Evolutionary conservation across 495 filamentous ascomycete genomes (phyloP).

Genomic region (Gamarada debralockiae): DNA sequence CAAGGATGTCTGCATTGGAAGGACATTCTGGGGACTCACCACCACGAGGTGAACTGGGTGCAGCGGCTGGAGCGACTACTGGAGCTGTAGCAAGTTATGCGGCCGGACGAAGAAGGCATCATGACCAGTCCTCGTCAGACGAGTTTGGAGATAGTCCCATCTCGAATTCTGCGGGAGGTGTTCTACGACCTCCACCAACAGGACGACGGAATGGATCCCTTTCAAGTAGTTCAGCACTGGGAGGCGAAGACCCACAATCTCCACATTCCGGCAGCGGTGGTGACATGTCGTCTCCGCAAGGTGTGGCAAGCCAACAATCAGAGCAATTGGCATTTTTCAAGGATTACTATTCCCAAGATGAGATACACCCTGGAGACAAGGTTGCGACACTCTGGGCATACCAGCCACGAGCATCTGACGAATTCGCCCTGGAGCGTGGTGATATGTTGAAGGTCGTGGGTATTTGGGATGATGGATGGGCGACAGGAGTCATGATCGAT

Average conservation of each 20-base stretch:
- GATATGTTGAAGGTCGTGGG: slow-evolving; percentile 99
- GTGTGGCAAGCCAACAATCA: slow-evolving; percentile 80
- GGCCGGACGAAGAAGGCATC: slow-evolving; percentile 46
- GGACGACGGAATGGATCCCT: slow-evolving; percentile 79
- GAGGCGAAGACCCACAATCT: slow-evolving; percentile 67
- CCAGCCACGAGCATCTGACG: slow-evolving; percentile 86
- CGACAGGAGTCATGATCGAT: slow-evolving; percentile 80
- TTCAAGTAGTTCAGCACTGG: slow-evolving; percentile 79
- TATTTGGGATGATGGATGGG: slow-evolving; percentile 99
- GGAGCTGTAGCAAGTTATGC: slow-evolving; percentile 40
- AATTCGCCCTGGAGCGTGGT: slow-evolving; percentile 89
- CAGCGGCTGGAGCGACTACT: slow-evolving; percentile 24
- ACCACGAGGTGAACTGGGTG: slow-evolving; percentile 33
- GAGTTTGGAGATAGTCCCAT: slow-evolving; percentile 64
- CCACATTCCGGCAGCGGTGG: slow-evolving; percentile 68
- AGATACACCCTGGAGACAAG: slow-evolving; percentile 87
- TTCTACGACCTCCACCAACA: slow-evolving; percentile 58
- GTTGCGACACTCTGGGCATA: slow-evolving; percentile 97
- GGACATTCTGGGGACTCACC: slow-evolving; percentile 58
- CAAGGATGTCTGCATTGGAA: slow-evolving; percentile 94
- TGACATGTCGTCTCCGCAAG: slow-evolving; percentile 79
- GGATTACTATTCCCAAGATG: slow-evolving; percentile 97
- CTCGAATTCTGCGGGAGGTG: slow-evolving; percentile 56
- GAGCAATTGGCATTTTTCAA: slow-evolving; percentile 96
- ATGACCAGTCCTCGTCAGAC: slow-evolving; percentile 77